Evolutionary conservation across 345 rosid species (phyloP), one percentile per base, ranked within the genome.

Genomic region (Mallotus nudiflorus): DNA sequence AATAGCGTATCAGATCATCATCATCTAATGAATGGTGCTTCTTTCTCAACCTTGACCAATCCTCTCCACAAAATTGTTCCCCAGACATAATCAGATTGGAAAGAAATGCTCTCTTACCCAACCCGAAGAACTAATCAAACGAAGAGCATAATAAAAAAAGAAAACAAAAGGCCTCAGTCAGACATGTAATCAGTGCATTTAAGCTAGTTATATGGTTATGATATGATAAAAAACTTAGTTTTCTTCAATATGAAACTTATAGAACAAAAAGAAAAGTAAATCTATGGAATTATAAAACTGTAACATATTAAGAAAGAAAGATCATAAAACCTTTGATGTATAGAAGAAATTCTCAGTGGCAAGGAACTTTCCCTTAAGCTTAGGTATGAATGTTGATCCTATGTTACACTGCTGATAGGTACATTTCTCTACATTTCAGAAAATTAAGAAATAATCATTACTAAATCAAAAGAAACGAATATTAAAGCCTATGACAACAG

Each of bases 331-430:
- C 95, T 89, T 89, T 22, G 96, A 88, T 31, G 98, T 94, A 73
- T 94, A 62, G 84, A 86, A 88, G 78, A 94, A 89, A 71, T 91
- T 91, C 77, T 88, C 97, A 3, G 91, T 91, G 13, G 97, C 98
- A 76, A 94, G 75, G 78, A 94, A 86, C 9, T 80, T 87, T 66
- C 97, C 98, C 80, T 66, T 85, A 67, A 91, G 91, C 75, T 86
- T 82, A 62, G 98, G 96, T 52, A 84, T 85, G 82, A 87, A 94
- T 71, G 82, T 78, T 49, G 98, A 85, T 77, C 98, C 97, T 71
- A 94, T 74, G 44, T 75, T 74, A 75, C 98, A 94, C 35, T 62
- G 86, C 64, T 74, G 80, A 55, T 83, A 84, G 57, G 74, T 29
- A 70, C 98, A 94, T 63, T 84, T 85, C 48, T 90, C 98, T 94